Base-by-base conservation (phyloP, 208 protist species). In the Wallacemonas rigidus region DNA sequence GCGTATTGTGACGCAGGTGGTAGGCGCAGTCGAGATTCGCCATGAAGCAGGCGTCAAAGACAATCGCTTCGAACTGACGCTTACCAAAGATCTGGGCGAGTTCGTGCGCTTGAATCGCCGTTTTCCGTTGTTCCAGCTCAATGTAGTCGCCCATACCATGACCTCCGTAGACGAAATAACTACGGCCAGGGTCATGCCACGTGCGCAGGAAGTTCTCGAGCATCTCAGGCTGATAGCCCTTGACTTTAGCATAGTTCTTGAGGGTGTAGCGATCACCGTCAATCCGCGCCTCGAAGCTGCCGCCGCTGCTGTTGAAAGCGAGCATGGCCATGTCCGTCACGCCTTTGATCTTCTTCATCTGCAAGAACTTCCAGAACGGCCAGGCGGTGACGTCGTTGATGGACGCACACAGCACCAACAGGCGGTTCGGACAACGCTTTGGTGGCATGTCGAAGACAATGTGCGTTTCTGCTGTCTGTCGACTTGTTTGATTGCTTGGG, bases 31-130 rank as follows among this genome's bases (percentile, higher is more conserved):
- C 90, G 0, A 93, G 71, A 78, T 91, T 93, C 36, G 88, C 82
- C 90, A 95, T 95, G 71, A 95, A 95, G 79, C 90, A 95, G 17
- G 90, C 88, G 58, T 95, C 90, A 67, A 95, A 93, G 3, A 93
- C 69, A n/a, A 95, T 85, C 0, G 90, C 90, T 48, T 95, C 88
- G 77, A 95, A 95, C 50, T 76, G 65, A 17, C 82, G 76, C 12
- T 74, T 72, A 45, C 83, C 88, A 45, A 95, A 79, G 36, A 95
- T 79, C 8, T 50, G 12, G 1, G 90, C 88, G 14, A 95, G 83
- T 69, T 95, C 86, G 68, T 93, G 88, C 38, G 63, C 84, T 65
- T 95, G 90, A n/a, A 95, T 71, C 6, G 74, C 79, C 7, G 82
- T 71, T 35, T 80, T 82, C 70, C 79, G 67, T 56, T 85, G 71